Base-by-base conservation (phyloP, 2,329 filamentous ascomycete genomes). In the Aspergillus costaricaensis region DNA sequence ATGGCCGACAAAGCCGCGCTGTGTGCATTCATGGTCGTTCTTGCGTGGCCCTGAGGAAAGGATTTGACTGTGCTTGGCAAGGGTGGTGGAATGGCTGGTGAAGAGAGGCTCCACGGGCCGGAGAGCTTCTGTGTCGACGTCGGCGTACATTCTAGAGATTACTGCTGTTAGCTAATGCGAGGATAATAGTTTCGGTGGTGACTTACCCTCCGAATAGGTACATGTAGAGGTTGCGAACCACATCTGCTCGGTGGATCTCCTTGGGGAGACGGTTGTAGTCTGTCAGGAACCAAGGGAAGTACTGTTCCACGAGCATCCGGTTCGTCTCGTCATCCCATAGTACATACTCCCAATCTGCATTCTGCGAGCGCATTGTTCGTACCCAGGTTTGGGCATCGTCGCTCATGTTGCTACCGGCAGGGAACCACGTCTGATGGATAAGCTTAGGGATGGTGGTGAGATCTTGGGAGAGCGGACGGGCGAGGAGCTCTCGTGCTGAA, bases 391-490 rank as follows among this genome's bases (percentile, higher is more conserved):
- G 59, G 23, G 65, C 65, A 5, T 61, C 57, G 25, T 62, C 62
- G 27, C 62, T 65, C 65, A 67, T 67, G 59, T 66, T 66, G 61
- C 57, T 67, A 5, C 65, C 65, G 1, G 64, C 65, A 0, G 65
- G 65, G 25, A 67, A 67, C 65, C 65, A 67, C 56, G 65, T 67
- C 36, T 67, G 65, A 38, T 67, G 65, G 58, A 67, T 66, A 5
- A 67, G 47, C 47, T 65, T 67, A 10, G 65, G 65, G 39, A 67
- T 63, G 8, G 62, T 61, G 30, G 57, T 63, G 23, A 47, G 50
- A 25, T 67, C 64, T 6, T 30, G 6, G 9, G 64, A 58, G 14
- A 61, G 39, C 0, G 62, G 65, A 9, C 64, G 65, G 4, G 62
- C 30, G 17, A 67, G 57, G 4, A 67, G 62, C 10, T 57, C 50